Evolutionary conservation across 345 rosid species (phyloP), one percentile per base, ranked within the genome.

Genomic region (Citropsis articulata): DNA sequence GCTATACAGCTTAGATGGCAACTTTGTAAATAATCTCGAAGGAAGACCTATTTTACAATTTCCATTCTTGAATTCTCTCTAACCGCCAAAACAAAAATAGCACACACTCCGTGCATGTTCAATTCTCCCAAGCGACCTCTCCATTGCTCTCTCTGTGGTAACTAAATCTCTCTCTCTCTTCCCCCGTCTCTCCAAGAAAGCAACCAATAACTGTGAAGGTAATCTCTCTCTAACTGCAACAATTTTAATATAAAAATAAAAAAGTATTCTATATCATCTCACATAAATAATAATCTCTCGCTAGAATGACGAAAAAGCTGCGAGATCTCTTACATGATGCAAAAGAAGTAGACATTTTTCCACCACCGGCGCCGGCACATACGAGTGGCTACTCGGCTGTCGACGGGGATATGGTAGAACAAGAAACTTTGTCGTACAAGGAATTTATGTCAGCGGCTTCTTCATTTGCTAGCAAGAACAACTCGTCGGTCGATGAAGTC

Each of bases 61-160:
- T 7, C 40, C 59, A 77, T 82, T 45, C 59, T 83, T 77, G 79
- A 83, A 77, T 80, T 73, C 81, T 42, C 38, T 75, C 60, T 35
- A 77, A 80, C 83, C 77, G 83, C 86, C 81, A 83, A 73, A 83
- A 83, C 80, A 65, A 67, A 55, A 72, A 66, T 18, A 53, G 16
- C 69, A 31, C 50, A 69, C 28, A 28, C 69, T 31, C 31, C 59
- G n/a, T 40, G 65, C 78, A 61, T 66, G 14, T 66, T 50, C 55
- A 16, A 36, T 61, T 75, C 77, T 78, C 80, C 62, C 5, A 3
- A 64, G 57, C 42, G 57, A 27, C 50, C 62, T 56, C 27, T 48
- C 65, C 73, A 63, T 22, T 14, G 22, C 35, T 36, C 66, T 25
- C 40, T 27, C 73, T 55, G 36, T 28, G 40, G 25, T 64, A 56